Evolutionary conservation across 1,139 yeast genomes (phyloP), one percentile per base, ranked within the genome.

Genomic region (Candida tetrigidarum): DNA sequence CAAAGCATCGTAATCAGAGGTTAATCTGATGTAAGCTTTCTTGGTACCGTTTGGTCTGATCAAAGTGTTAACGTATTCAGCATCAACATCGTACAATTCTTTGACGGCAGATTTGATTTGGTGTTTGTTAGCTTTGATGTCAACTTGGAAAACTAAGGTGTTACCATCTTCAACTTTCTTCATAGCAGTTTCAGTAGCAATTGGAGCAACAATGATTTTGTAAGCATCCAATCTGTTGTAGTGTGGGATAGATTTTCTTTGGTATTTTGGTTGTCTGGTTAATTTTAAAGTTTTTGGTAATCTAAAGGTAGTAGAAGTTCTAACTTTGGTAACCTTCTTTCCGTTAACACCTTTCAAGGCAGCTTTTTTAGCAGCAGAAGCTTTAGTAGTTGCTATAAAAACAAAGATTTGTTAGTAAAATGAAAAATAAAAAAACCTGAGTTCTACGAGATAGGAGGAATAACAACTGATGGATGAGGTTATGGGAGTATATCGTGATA

Each of bases 121-220:
- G 81, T 86, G 78, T 85, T 93, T 93, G 96, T 92, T 93, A 72
- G 98, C 83, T 82, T 88, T 88, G 69, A 91, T 71, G 80, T 89
- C 93, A 73, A 93, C 98, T 81, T 88, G 95, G 93, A 93, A 91
- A 62, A 95, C 99, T 73, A 93, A 86, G 67, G 96, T 93, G 96
- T 93, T 93, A 80, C 96, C 91, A 73, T 91, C 97, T 83, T 95
- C 99, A 71, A 93, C 97, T 85, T 91, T 90, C 88, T 93, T 93
- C 88, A 95, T 91, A 71, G 99, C 97, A 60, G 96, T 90, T 84
- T 93, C 99, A 64, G 96, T 83, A 74, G 95, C 95, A 78, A 93
- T 86, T 81, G 97, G 98, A 65, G 91, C 80, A 75, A 88, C 88
- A 71, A 93, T 84, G 72, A 92, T 78, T 81, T 89, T 91, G 96